Evolutionary conservation across 805 yeast species (phyloP).

Genomic region (Sugiyamaella qingdaonensis): DNA sequence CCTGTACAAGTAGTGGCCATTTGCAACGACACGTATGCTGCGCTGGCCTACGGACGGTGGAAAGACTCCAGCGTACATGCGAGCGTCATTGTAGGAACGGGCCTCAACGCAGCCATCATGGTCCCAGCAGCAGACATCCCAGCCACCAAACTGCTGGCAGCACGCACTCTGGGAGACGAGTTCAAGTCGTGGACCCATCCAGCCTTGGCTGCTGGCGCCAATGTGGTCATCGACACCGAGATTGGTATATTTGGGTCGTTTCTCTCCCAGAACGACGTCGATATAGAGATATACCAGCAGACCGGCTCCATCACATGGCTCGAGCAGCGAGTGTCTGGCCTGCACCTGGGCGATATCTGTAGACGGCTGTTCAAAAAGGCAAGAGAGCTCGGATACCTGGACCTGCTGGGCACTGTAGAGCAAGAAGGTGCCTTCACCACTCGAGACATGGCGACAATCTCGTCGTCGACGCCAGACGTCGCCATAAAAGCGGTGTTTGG

Average conservation of each 20-base stretch:
- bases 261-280: neutral
- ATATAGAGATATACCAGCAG: neutral
- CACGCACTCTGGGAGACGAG: neutral
- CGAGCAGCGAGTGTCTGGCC: neutral
- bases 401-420: neutral
- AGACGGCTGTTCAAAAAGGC: neutral
- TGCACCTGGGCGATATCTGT: neutral
- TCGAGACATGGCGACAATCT: neutral
- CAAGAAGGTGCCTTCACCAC: neutral
- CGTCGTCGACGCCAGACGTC: neutral
- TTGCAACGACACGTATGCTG: constrained; percentile 1
- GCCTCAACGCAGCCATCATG: neutral
- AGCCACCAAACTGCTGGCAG: neutral
- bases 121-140: neutral
- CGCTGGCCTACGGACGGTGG: neutral
- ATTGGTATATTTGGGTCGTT: neutral
- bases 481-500: neutral
- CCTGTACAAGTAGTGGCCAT: neutral
- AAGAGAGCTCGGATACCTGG: neutral
- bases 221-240: neutral
- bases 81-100: neutral
- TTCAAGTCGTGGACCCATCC: neutral
- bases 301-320: neutral
- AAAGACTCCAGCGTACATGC: neutral
- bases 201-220: neutral